A percentile compares a stretch with the other conserved stretches of the same genome.
phyloP scores from a whole-genome alignment of 2,329 filamentous ascomycete species.

The Xylariaceae sp. region DNA sequence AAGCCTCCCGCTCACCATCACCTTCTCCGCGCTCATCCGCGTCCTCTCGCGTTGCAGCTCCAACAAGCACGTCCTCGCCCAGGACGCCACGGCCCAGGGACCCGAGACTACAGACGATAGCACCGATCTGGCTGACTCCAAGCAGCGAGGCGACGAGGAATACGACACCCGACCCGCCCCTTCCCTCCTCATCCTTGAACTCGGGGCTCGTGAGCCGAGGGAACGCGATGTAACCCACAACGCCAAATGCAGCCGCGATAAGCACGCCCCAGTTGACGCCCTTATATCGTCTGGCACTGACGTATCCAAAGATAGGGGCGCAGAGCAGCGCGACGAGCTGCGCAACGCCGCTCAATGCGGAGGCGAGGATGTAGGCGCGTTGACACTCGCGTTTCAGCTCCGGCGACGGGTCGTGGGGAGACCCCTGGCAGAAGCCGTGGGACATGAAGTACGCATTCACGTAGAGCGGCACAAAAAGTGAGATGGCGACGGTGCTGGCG shows the following conservation, averaged over 20 bases:
- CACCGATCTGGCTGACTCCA: conserved; percentile 92
- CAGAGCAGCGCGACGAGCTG: conserved; percentile 85
- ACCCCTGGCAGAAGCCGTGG: conserved; percentile 77
- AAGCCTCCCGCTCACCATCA: conserved; percentile 41
- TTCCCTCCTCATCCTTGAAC: conserved; percentile 65
- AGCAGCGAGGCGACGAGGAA: conserved; percentile 81
- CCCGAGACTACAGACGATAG: conserved; percentile 94
- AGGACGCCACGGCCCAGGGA: conserved; percentile 83
- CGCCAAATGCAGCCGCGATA: conserved; percentile 72
- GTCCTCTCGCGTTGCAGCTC: background rate
- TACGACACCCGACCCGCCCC: conserved; percentile 70
- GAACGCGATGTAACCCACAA: conserved; percentile 79
- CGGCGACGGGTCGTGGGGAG: conserved; percentile 65
- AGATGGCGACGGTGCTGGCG: conserved; percentile 93
- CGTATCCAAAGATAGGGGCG: conserved; percentile 85
- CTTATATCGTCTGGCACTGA: conserved; percentile 36
- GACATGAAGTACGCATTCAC: conserved; percentile 89
- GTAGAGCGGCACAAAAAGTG: conserved; percentile 90
- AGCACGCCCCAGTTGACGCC: conserved; percentile 77
- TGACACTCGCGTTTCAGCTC: conserved; percentile 87
- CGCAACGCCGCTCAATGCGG: conserved; percentile 85
- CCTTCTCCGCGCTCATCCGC: conserved; percentile 11
- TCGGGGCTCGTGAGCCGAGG: conserved; percentile 80
- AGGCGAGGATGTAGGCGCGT: conserved; percentile 84
- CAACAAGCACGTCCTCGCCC: conserved; percentile 48